Percentiles rank a stretch among this genome's conserved stretches.
phyloP scores from a whole-genome alignment of 2,329 filamentous ascomycete species.

The Didymella lethalis region DNA sequence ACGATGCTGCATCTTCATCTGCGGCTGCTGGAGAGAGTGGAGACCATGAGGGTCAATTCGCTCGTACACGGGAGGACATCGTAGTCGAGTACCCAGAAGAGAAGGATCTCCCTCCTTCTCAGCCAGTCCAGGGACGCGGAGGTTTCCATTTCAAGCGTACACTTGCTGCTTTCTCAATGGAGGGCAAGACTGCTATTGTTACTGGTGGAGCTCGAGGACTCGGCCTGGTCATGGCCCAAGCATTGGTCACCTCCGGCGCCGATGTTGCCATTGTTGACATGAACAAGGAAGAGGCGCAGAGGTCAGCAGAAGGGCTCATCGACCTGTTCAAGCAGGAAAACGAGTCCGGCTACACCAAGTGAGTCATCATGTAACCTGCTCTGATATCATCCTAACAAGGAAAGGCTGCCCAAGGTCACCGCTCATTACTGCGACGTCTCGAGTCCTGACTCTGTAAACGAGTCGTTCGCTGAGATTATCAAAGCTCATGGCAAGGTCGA shows the following conservation, averaged over 20 bases:
- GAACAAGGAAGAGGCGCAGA: constrained; percentile 86
- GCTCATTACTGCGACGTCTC: constrained; percentile 91
- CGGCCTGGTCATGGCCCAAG: constrained; percentile 92
- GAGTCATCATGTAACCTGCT: constrained; percentile 22
- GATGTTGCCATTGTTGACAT: constrained; percentile 92
- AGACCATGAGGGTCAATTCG: constrained; percentile 71
- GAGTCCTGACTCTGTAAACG: constrained; percentile 77
- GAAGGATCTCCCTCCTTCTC: constrained; percentile 73
- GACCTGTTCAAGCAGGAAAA: constrained; percentile 81
- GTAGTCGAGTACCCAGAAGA: constrained; percentile 81
- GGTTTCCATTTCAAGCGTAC: constrained; percentile 86
- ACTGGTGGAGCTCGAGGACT: constrained; percentile 90
- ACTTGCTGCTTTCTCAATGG: constrained; percentile 83
- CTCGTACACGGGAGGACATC: constrained; percentile 81
- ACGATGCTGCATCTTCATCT: constrained; percentile 48
- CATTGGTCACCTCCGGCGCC: constrained; percentile 84
- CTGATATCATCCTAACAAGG: background rate
- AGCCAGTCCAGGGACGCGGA: constrained; percentile 76
- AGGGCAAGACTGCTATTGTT: constrained; percentile 82
- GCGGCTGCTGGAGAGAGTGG: constrained; percentile 52
- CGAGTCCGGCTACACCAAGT: constrained; percentile 63
- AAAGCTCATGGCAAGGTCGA: constrained; percentile 81
- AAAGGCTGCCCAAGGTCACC: constrained; percentile 79
- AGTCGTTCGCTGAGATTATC: constrained; percentile 74
- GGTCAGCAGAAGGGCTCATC: constrained; percentile 76